A percentile compares a stretch with the other conserved stretches of the same genome.
phyloP scores from a whole-genome alignment of 1,139 yeast species.

The Geotrichum phurueaensis region DNA sequence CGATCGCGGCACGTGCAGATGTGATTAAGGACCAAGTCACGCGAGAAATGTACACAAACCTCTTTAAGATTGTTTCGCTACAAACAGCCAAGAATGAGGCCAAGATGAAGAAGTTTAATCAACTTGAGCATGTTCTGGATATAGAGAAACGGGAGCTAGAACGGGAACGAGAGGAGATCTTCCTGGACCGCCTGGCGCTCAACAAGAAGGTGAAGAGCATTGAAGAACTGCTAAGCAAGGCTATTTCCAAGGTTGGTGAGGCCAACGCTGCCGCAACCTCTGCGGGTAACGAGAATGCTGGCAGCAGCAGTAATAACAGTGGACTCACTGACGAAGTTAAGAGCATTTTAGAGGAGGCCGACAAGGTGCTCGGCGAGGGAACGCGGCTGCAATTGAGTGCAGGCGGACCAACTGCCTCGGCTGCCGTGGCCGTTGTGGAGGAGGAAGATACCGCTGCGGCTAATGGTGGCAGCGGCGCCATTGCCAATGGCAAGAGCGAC shows the following conservation, averaged over 20 bases:
- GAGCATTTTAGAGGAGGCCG: constrained; percentile 24
- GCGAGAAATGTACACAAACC: constrained; percentile 47
- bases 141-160: constrained; percentile 69
- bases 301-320: neutral
- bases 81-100: constrained; percentile 71
- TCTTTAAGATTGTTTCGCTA: constrained; percentile 62
- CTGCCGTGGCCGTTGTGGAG: constrained; percentile 16
- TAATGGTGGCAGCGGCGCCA: constrained; percentile 1
- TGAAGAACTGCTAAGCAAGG: constrained; percentile 46
- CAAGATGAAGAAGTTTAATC: constrained; percentile 62
- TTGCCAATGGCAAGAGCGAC: constrained; percentile 7
- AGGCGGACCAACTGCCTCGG: constrained; percentile 12
- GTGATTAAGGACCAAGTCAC: constrained; percentile 80
- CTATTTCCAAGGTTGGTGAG: constrained; percentile 32
- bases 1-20: constrained; percentile 74
- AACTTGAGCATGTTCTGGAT: constrained; percentile 73
- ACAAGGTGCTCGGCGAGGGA: constrained; percentile 22
- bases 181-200: constrained; percentile 70
- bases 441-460: constrained; percentile 14
- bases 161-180: constrained; percentile 73
- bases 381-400: constrained; percentile 20
- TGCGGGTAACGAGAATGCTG: constrained; percentile 20
- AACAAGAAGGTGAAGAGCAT: constrained; percentile 54
- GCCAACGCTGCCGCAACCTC: constrained; percentile 9
- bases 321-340: neutral